Percentiles rank a stretch among this genome's conserved stretches.
Conservation (phyloP, 148 eudicot genomes). For the Amaranthus cruentus region DNA sequence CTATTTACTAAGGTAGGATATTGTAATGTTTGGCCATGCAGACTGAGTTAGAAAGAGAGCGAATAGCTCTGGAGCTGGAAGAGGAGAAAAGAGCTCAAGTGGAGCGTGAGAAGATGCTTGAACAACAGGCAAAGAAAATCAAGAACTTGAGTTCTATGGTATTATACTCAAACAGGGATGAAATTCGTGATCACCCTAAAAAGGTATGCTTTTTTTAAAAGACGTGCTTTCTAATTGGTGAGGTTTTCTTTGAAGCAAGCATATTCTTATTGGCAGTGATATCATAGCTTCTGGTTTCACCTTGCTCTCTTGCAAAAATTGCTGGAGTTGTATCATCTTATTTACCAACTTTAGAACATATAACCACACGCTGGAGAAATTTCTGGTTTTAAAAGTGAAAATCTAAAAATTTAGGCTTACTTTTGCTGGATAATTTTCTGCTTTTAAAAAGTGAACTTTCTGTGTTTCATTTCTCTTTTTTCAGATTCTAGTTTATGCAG, state of each 20-base stretch:
- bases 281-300: neutral
- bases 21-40: slow-evolving; percentile 25
- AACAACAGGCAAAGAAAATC: slow-evolving; percentile 86
- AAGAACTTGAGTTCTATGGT: slow-evolving; percentile 93
- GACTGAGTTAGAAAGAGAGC: slow-evolving; percentile 93
- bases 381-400: neutral
- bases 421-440: neutral
- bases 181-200: slow-evolving; percentile 43
- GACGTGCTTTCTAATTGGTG: neutral
- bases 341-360: neutral
- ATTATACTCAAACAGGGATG: slow-evolving; percentile 74
- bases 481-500: neutral
- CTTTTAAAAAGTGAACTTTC: neutral
- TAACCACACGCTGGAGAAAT: neutral
- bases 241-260: slow-evolving; percentile 9
- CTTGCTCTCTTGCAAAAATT: slow-evolving; percentile 7
- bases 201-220: slow-evolving; percentile 41
- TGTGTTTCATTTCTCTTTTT: neutral
- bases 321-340: neutral
- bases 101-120: slow-evolving; percentile 72
- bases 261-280: neutral
- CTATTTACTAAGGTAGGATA: slow-evolving; percentile 4
- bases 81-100: slow-evolving; percentile 94
- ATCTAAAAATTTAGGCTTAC: neutral
- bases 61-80: slow-evolving; percentile 95